These are phyloP conservation scores for Eucalyptus microcorys DNA, from an alignment of 345 rosid species.

Conservation along the genomic window DNA sequence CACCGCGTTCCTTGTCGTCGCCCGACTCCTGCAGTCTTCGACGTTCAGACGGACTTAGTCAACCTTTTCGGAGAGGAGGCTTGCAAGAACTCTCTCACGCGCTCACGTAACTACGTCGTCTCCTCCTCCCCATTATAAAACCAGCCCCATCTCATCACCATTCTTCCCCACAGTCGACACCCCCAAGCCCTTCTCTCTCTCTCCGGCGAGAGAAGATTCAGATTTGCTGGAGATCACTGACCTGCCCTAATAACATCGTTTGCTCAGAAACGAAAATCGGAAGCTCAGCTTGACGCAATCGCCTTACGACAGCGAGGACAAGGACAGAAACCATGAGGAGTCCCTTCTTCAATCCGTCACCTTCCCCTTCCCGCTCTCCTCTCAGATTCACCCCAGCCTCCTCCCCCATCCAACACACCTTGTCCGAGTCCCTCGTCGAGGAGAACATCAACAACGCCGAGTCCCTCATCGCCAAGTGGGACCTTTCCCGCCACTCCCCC, in stretches of 20 bases:
- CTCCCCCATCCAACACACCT: slow-evolving; percentile 17
- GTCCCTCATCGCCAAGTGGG: slow-evolving; percentile 29
- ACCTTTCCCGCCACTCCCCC: not conserved
- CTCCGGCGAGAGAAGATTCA: not conserved
- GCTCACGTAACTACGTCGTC: not conserved
- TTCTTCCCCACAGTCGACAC: not conserved
- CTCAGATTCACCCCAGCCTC: slow-evolving; percentile 13
- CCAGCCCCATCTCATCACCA: not conserved
- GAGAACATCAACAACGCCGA: slow-evolving; percentile 41
- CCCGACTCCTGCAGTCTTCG: not conserved
- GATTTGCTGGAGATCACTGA: not conserved
- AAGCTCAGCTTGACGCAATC: not conserved
- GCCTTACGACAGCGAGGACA: not conserved
- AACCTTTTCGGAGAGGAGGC: not conserved
- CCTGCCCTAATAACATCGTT: not conserved
- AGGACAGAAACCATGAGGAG: slow-evolving; percentile 1
- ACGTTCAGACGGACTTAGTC: not conserved
- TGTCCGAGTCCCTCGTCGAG: slow-evolving; percentile 39
- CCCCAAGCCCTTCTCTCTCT: not conserved
- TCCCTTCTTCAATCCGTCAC: slow-evolving; percentile 6
- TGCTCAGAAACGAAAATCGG: not conserved
- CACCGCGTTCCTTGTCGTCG: not conserved
- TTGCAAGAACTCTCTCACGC: not conserved
- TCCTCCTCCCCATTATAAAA: not conserved
- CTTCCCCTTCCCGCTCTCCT: not conserved